Evolutionary conservation across 495 filamentous ascomycete species (phyloP).

Genomic region (Aspergillus baeticus): DNA sequence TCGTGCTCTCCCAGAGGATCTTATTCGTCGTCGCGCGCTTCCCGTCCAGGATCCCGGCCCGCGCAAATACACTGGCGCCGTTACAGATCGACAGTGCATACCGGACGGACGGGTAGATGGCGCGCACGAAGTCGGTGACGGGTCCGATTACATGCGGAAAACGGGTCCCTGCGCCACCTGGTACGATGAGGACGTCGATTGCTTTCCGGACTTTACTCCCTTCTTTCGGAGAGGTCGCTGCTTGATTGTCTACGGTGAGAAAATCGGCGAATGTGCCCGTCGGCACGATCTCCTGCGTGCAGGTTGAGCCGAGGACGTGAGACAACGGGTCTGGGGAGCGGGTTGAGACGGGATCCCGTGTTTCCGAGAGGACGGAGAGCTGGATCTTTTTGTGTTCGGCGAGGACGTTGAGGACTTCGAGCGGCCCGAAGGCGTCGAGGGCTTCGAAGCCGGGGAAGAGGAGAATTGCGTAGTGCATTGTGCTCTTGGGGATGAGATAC

Average conservation of each 20-base stretch:
- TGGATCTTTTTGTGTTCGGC: slow-evolving; percentile 35
- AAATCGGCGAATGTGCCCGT: slow-evolving; percentile 55
- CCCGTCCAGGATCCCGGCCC: slow-evolving; percentile 56
- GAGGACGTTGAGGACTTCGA: slow-evolving; percentile 61
- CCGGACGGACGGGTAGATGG: slow-evolving; percentile 37
- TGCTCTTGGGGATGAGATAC: neutral
- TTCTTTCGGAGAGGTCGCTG: no score
- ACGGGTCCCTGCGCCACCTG: slow-evolving; percentile 58
- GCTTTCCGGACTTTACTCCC: no score
- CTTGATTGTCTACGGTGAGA: slow-evolving; percentile 14
- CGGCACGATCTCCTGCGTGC: slow-evolving; percentile 41
- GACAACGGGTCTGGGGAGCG: neutral
- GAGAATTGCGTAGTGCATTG: slow-evolving; percentile 18
- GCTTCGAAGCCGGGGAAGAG: slow-evolving; percentile 38
- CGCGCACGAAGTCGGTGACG: slow-evolving; percentile 43
- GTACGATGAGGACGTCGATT: slow-evolving; percentile 65
- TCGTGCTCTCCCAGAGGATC: slow-evolving; percentile 24
- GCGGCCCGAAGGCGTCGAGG: slow-evolving; percentile 57
- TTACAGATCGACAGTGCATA: slow-evolving; percentile 63
- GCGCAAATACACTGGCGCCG: slow-evolving; percentile 50
- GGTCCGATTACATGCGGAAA: slow-evolving; percentile 22
- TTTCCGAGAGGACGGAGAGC: slow-evolving; percentile 4
- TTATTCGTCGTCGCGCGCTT: slow-evolving; percentile 53
- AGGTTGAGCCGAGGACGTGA: slow-evolving; percentile 32
- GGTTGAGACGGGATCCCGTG: neutral